phyloP scores from a whole-genome alignment of 306 rosid species.

The Dryas alaskensis region DNA sequence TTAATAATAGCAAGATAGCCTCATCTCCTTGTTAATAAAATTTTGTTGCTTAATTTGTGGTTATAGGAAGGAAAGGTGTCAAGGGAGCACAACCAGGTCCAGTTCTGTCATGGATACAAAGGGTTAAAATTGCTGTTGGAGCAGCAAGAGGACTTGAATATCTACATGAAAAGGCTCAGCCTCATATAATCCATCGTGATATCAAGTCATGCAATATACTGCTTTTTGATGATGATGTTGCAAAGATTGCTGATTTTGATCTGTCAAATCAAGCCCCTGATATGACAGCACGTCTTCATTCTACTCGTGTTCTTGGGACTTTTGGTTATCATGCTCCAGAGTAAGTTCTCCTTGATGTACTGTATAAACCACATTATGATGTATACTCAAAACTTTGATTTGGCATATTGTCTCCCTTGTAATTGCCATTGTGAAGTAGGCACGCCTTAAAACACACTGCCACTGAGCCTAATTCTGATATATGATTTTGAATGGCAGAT shows the following conservation, averaged over 20 bases:
- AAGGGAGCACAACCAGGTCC: constrained; percentile 75
- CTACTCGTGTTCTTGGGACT: constrained; percentile 91
- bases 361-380: not conserved
- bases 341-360: constrained; percentile 38
- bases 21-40: not conserved
- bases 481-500: constrained; percentile 46
- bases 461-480: not conserved
- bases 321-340: constrained; percentile 93
- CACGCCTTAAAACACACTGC: not conserved
- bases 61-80: constrained; percentile 63
- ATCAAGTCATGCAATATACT: constrained; percentile 79
- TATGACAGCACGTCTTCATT: constrained; percentile 77
- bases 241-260: constrained; percentile 82
- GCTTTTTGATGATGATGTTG: constrained; percentile 62
- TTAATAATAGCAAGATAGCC: not conserved
- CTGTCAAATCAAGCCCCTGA: constrained; percentile 84
- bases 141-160: constrained; percentile 80
- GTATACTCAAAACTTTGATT: not conserved
- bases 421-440: not conserved
- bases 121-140: constrained; percentile 81
- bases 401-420: not conserved
- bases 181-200: constrained; percentile 69
- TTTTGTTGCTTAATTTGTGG: constrained; percentile 21
- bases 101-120: constrained; percentile 65
- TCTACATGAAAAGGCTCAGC: constrained; percentile 75